phyloP scores from a whole-genome alignment of 805 yeast species.

The Spathaspora hagerdaliae region DNA sequence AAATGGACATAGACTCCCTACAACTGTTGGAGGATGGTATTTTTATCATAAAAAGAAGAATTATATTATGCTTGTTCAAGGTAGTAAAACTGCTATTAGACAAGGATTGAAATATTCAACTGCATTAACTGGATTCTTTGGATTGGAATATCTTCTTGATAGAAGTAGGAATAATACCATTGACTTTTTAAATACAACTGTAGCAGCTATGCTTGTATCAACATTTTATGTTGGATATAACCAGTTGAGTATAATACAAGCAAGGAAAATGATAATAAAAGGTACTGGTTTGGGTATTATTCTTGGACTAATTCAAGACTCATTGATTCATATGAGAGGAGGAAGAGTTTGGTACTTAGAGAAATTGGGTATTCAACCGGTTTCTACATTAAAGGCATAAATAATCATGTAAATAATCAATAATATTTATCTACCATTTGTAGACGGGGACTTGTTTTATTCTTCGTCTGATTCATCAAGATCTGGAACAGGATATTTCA shows the following conservation, averaged over 20 bases:
- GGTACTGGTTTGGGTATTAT: conserved; percentile 58
- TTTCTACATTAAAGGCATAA: background rate
- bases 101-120: conserved; percentile 33
- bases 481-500: conserved; percentile 80
- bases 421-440: background rate
- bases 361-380: conserved; percentile 13
- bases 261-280: conserved; percentile 37
- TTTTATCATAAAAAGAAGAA: conserved; percentile 82
- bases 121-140: conserved; percentile 49
- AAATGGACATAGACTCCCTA: conserved; percentile 79
- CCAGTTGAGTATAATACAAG: conserved; percentile 41
- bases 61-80: conserved; percentile 61
- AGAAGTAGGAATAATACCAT: conserved; percentile 40
- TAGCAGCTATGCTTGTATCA: conserved; percentile 53
- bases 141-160: conserved; percentile 62
- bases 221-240: conserved; percentile 44
- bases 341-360: conserved; percentile 64
- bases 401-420: background rate
- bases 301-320: conserved; percentile 67
- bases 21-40: conserved; percentile 80
- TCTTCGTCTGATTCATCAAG: conserved; percentile 60
- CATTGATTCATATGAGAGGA: conserved; percentile 52
- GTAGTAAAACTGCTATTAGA: conserved; percentile 45
- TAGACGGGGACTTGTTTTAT: conserved; percentile 17
- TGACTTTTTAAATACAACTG: conserved; percentile 62